A percentile compares a stretch with the other conserved stretches of the same genome.
These are phyloP conservation scores for Triticum monococcum DNA, from an alignment of 176 grass and related monocot species.

Conservation along the genomic window DNA sequence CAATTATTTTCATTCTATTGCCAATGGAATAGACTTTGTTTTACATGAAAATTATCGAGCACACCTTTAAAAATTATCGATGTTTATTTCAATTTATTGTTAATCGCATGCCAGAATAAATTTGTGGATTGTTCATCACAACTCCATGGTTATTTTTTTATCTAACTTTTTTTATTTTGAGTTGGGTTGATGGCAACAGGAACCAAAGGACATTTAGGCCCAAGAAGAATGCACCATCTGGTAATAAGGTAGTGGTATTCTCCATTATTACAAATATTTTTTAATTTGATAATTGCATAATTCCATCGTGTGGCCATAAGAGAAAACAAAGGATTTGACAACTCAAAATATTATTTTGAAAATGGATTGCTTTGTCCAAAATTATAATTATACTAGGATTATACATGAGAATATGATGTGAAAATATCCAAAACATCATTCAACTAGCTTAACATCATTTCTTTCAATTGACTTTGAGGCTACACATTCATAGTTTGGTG, in stretches of 20 bases:
- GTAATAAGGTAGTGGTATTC: slow-evolving; percentile 62
- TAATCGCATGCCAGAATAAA: background rate
- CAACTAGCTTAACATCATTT: background rate
- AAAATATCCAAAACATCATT: background rate
- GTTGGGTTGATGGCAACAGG: slow-evolving; percentile 8
- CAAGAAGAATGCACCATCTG: slow-evolving; percentile 93
- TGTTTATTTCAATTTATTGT: background rate
- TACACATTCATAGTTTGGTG: background rate
- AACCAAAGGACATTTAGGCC: slow-evolving; percentile 99
- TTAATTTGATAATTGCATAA: background rate
- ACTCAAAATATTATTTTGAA: background rate
- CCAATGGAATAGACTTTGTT: background rate
- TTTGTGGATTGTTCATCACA: background rate
- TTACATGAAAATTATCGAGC: background rate
- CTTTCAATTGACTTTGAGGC: background rate
- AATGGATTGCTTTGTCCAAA: background rate
- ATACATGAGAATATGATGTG: background rate
- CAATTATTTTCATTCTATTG: background rate
- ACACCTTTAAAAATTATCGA: background rate
- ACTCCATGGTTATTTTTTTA: background rate
- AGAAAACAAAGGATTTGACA: background rate
- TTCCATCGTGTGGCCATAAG: background rate
- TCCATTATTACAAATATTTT: background rate
- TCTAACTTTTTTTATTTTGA: background rate
- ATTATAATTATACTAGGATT: background rate